phyloP scores from a whole-genome alignment of 2,329 filamentous ascomycete species.

The Colletotrichum somersetense region DNA sequence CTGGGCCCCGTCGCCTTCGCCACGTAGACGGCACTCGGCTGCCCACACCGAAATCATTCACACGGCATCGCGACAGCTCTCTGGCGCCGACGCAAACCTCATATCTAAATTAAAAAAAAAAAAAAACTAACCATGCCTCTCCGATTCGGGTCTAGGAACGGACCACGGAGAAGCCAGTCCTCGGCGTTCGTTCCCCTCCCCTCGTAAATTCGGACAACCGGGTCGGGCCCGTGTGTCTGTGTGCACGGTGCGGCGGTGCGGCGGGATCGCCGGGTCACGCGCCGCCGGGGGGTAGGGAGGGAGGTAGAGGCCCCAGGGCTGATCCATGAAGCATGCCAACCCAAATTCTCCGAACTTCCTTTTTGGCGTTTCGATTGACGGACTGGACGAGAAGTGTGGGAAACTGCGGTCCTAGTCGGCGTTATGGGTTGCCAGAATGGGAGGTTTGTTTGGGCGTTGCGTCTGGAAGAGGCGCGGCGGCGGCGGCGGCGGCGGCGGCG shows the following conservation, averaged over 20 bases:
- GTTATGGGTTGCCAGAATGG: not conserved
- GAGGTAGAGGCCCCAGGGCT: not conserved
- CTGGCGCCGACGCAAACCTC: no score
- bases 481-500: not conserved
- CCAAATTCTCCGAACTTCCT: not conserved
- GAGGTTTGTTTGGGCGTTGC: not conserved
- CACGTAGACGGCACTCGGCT: slow-evolving; percentile 46
- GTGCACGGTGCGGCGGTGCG: slow-evolving; percentile 42
- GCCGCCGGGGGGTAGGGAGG: not conserved
- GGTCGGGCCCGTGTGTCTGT: slow-evolving; percentile 36
- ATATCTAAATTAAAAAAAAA: no score
- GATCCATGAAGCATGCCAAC: slow-evolving; percentile 33
- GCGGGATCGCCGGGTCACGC: slow-evolving; percentile 24
- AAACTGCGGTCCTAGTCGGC: not conserved
- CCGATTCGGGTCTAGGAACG: slow-evolving; percentile 3
- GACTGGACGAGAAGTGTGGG: not conserved
- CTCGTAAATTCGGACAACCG: slow-evolving; percentile 37
- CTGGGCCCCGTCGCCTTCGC: slow-evolving; percentile 46
- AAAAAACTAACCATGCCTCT: no score
- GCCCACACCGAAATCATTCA: no score
- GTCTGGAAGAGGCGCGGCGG: not conserved
- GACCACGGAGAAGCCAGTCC: slow-evolving; percentile 33
- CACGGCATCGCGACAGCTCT: no score
- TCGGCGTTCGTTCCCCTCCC: slow-evolving; percentile 25
- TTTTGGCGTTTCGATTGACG: not conserved